Base-by-base conservation (phyloP, 169 alveolate genomes). In the Cryptosporidium parvum region DNA sequence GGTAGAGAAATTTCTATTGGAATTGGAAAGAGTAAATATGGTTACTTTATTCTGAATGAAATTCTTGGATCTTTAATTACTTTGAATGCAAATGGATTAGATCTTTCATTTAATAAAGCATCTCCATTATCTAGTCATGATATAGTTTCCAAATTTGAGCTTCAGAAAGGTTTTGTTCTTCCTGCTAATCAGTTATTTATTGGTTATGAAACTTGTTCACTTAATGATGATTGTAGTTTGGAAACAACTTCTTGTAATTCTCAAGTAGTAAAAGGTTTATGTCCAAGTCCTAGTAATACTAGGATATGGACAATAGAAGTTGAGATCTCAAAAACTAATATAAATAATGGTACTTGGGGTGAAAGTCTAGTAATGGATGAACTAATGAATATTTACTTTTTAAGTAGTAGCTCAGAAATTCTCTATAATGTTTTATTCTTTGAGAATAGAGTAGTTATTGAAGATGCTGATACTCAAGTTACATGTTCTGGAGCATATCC, bases 401-500 rank as follows among this genome's bases (percentile, higher is more conserved):
- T 73, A 5, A 35, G 68, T 37, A 16, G 44, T 59, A 21, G 59
- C 26, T 31, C 35, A 16, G 59, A 73, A 26, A 39, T 10, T 9
- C 59, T 53, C 8, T 29, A 52, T 18, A 73, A 39, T 3, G 37
- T 73, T 26, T 58, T 33, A 9, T 73, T 73, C 2, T 73, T 73
- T 12, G 68, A 26, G 1, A 73, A 73, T 35, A 73, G 86, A 73
- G 12, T 73, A 3, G 86, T 52, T 33, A n/a, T 59, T 39, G 56
- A 73, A 42, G 86, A 73, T 42, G 37, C 29, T 12, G 39, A 33
- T 18, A 56, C 35, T 10, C 16, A 35, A 4, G 35, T 26, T 10
- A 52, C 70, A 9, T 73, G 86, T n/a, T 73, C 86, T 10, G 86
- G 86, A 29, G 70, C 86, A 3, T 73, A 73, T 42, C 71, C 86